These are phyloP conservation scores for Pyrenochaeta sp. DNA, from an alignment of 2,329 filamentous ascomycete species.

Conservation along the genomic window DNA sequence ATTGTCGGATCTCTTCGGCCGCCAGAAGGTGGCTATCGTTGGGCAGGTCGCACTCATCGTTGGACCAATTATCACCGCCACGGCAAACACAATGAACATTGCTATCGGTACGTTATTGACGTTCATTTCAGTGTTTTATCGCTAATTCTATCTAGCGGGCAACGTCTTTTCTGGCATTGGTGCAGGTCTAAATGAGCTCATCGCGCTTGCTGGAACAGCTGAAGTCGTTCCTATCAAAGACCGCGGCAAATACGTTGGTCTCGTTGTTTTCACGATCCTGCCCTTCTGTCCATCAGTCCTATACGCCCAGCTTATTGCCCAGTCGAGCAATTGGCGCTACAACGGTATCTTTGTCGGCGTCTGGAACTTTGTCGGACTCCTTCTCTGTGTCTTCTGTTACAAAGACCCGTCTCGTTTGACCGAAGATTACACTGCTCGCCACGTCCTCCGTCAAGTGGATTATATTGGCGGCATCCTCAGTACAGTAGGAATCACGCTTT, in stretches of 20 bases:
- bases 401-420: slow-evolving; percentile 51
- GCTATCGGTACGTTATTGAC: slow-evolving; percentile 32
- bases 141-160: slow-evolving; percentile 28
- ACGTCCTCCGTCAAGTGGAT: slow-evolving; percentile 41
- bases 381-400: slow-evolving; percentile 58
- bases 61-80: slow-evolving; percentile 44
- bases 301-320: slow-evolving; percentile 66
- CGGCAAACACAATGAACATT: slow-evolving; percentile 41
- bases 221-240: slow-evolving; percentile 73
- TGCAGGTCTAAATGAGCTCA: slow-evolving; percentile 73
- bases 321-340: slow-evolving; percentile 62
- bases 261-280: slow-evolving; percentile 68
- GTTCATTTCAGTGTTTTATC: background rate
- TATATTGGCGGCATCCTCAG: slow-evolving; percentile 43
- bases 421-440: slow-evolving; percentile 47
- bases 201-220: slow-evolving; percentile 71
- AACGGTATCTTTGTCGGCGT: slow-evolving; percentile 62
- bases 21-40: slow-evolving; percentile 42
- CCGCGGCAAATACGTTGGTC: slow-evolving; percentile 69
- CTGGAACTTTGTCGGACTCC: slow-evolving; percentile 62
- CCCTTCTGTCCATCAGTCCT: slow-evolving; percentile 70
- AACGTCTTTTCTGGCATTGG: slow-evolving; percentile 67
- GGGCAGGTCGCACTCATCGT: slow-evolving; percentile 47
- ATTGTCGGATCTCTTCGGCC: slow-evolving; percentile 44
- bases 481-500: slow-evolving; percentile 39